These are phyloP conservation scores for Chaetomiaceae sp. DNA, from an alignment of 2,329 filamentous ascomycete genomes.

Conservation along the genomic window DNA sequence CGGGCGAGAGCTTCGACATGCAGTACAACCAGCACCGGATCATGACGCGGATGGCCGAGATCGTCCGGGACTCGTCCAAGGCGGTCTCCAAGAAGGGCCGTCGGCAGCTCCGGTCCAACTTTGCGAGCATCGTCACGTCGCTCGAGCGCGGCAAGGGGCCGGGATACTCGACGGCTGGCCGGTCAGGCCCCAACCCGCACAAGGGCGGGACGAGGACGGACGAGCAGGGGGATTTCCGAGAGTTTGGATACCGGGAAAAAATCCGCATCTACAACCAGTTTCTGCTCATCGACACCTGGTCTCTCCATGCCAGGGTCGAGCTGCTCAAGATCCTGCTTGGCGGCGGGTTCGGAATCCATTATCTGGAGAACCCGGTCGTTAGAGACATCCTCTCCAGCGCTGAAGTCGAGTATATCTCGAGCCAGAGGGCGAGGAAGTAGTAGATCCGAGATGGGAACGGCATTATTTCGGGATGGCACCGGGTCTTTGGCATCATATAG, in stretches of 20 bases:
- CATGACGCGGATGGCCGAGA: slow-evolving; percentile 43
- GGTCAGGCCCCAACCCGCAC: slow-evolving; percentile 38
- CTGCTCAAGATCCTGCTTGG: slow-evolving; percentile 46
- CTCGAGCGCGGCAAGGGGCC: slow-evolving; percentile 51
- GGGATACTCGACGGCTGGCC: slow-evolving; percentile 47
- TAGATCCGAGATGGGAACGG: not conserved
- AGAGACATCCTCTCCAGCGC: slow-evolving; percentile 33
- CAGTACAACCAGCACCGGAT: slow-evolving; percentile 48
- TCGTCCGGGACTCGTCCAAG: slow-evolving; percentile 44
- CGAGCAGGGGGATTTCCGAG: slow-evolving; percentile 38
- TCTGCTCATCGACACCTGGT: slow-evolving; percentile 48
- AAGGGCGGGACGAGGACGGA: slow-evolving; percentile 38
- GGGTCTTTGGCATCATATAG: too few species aligned
- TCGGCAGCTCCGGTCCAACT: slow-evolving; percentile 43
- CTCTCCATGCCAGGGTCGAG: slow-evolving; percentile 43
- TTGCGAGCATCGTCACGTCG: slow-evolving; percentile 50
- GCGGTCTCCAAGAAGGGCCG: slow-evolving; percentile 46
- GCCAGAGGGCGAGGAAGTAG: slow-evolving; percentile 12
- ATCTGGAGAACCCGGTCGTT: slow-evolving; percentile 37
- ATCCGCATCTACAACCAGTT: slow-evolving; percentile 43
- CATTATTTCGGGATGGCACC: not conserved
- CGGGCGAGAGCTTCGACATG: slow-evolving; percentile 45
- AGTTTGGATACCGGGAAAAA: slow-evolving; percentile 50
- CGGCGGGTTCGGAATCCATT: slow-evolving; percentile 40
- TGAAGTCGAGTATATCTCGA: slow-evolving; percentile 28